Base-by-base conservation (phyloP, 139 green algal species). In the Ettlia oleoabundans region DNA sequence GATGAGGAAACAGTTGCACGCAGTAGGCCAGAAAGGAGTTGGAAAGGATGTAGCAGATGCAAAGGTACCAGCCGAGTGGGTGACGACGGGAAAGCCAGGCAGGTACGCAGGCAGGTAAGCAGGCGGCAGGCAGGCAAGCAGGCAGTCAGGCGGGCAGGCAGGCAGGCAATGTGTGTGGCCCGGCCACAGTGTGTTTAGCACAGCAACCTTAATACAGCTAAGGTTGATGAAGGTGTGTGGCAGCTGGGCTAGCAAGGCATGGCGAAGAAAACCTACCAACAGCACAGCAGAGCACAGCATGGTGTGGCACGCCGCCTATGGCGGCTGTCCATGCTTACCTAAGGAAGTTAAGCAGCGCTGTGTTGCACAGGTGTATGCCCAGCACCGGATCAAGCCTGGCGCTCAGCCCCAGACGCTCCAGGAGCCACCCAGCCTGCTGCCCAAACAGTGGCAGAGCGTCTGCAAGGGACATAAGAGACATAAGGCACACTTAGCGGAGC, bases 301-400 rank as follows among this genome's bases (percentile, higher is more conserved):
- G 13, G 13, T 58, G 15, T 15, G 47, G 47, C 47, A 15, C 47
- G 47, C 47, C 10, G 47, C 13, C 47, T 58, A 15, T 58, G 47
- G 47, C 13, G 47, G 13, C n/a, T n/a, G n/a, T n/a, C n/a, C n/a
- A 5, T 1, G 6, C 41, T 0, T 32, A 68, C 72, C 72, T 79
- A 35, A 92, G 77, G 75, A 92, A 92, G 30, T 53, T 65, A 35
- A 89, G 81, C 47, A 61, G 53, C 7, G 83, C 69, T 24, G 51
- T 41, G n/a, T 67, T 81, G 19, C 78, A 69, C 38, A 91, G 63
- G 32, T 85, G 53, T 1, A 92, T 75, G 7, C 72, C 87, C 41
- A 89, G 70, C 37, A 84, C 68, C 35, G 88, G 78, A 41, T 92
- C 86, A 61, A 92, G 85, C 51, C 81, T 43, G 5, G 82, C 74